Conservation (phyloP, 2,329 filamentous ascomycete species). For the Pseudonectria foliicola region DNA sequence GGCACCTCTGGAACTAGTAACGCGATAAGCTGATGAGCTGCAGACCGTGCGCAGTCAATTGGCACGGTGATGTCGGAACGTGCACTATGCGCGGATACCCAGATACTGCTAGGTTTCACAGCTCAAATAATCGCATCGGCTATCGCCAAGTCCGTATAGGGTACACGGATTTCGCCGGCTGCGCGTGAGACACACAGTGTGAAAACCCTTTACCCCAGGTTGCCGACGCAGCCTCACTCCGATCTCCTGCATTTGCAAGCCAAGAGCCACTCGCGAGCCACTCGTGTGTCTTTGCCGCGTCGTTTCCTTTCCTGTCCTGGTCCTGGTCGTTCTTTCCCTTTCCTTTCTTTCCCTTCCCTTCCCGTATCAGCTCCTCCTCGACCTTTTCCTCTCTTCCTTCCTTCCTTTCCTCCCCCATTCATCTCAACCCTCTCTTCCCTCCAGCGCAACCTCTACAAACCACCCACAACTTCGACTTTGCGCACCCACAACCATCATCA, state of each 20-base stretch:
- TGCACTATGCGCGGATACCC: slow-evolving; percentile 1
- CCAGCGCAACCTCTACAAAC: slow-evolving; percentile 4
- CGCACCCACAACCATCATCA: slow-evolving; percentile 9
- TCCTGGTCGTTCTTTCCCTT: slow-evolving; percentile 23
- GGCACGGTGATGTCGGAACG: slow-evolving; percentile 10
- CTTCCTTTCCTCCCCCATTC: slow-evolving; percentile 15
- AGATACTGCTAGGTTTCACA: slow-evolving; percentile 3
- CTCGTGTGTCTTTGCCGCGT: slow-evolving; percentile 17
- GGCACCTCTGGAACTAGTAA: slow-evolving; percentile 16
- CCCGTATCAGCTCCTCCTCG: slow-evolving; percentile 10
- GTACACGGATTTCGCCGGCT: slow-evolving; percentile 14
- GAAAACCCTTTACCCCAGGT: slow-evolving; percentile 18
- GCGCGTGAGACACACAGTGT: slow-evolving; percentile 16
- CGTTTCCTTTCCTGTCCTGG: slow-evolving; percentile 17
- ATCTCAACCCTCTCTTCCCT: slow-evolving; percentile 6
- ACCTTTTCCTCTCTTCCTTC: slow-evolving; percentile 22
- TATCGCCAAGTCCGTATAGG: slow-evolving; percentile 14
- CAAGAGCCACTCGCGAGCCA: slow-evolving; percentile 23
- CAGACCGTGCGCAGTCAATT: slow-evolving; percentile 13
- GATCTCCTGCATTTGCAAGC: slow-evolving; percentile 18
- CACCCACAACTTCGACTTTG: slow-evolving; percentile 4
- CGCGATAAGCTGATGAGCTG: slow-evolving; percentile 23
- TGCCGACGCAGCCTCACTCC: slow-evolving; percentile 19
- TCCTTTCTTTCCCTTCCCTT: slow-evolving; percentile 17
- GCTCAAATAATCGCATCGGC: not conserved